Evolutionary conservation across 441 rosid genomes (phyloP).

Genomic region (Adansonia rubrostipa): DNA sequence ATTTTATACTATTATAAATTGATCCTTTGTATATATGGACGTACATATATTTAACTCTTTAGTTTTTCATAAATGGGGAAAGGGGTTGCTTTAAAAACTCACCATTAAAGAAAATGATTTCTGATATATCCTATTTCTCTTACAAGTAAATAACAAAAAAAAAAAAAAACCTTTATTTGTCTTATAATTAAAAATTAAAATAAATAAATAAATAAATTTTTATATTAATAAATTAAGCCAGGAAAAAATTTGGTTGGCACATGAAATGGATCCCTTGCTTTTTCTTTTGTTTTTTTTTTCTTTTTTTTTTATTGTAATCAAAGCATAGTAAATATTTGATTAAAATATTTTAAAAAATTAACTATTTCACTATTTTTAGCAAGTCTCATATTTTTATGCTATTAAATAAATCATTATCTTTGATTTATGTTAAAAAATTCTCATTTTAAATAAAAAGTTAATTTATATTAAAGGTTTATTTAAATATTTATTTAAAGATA

Average conservation of each 20-base stretch:
- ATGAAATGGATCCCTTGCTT: constrained; percentile 34
- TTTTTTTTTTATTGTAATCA: neutral
- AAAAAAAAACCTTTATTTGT: too few relatives aligned
- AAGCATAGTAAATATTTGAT: neutral
- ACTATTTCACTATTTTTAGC: too few relatives aligned
- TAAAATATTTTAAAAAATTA: too few relatives aligned
- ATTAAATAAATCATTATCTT: too few relatives aligned
- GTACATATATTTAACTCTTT: neutral
- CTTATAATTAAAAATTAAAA: neutral
- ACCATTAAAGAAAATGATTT: constrained; percentile 22
- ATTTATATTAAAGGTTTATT: too few relatives aligned
- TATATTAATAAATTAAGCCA: too few relatives aligned
- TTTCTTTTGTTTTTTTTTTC: constrained; percentile 12
- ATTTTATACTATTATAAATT: too few relatives aligned
- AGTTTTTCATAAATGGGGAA: neutral
- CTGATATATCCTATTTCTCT: constrained; percentile 17
- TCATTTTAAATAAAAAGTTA: too few relatives aligned
- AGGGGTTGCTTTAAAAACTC: constrained; percentile 23
- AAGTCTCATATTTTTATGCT: too few relatives aligned
- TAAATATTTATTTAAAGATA: too few relatives aligned
- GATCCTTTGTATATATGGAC: too few relatives aligned
- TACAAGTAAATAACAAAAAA: neutral
- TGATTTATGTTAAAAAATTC: too few relatives aligned
- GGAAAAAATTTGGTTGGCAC: constrained; percentile 27
- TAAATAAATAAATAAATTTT: neutral